A percentile compares a stretch with the other conserved stretches of the same genome.
phyloP scores from a whole-genome alignment of 768 basidiomycete genomes.

The Hygrophoropsis aurantiaca region DNA sequence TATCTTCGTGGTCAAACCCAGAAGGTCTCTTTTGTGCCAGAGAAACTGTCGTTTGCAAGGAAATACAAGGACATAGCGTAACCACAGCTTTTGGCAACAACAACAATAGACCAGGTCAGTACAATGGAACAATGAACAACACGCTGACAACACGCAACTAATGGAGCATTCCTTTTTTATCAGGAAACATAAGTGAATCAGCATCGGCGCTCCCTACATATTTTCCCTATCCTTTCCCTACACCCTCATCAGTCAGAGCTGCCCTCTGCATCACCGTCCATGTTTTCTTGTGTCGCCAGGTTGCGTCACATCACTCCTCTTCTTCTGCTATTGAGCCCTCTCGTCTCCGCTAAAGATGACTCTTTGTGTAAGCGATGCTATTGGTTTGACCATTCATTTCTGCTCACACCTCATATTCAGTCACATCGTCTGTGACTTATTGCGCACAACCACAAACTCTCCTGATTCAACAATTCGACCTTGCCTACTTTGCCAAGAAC shows the following conservation, averaged over 20 bases:
- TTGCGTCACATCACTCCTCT: slow-evolving; percentile 56
- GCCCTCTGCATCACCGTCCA: slow-evolving; percentile 26
- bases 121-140: slow-evolving; percentile 28
- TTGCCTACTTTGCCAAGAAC: slow-evolving; percentile 69
- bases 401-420: slow-evolving; percentile 35
- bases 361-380: slow-evolving; percentile 54
- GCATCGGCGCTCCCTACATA: slow-evolving; percentile 23
- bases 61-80: slow-evolving; percentile 19
- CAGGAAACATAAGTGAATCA: slow-evolving; percentile 3
- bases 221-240: slow-evolving; percentile 12
- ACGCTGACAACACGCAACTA: slow-evolving; percentile 26
- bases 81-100: slow-evolving; percentile 20
- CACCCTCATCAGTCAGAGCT: background rate
- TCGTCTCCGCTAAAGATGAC: slow-evolving; percentile 50
- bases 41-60: slow-evolving; percentile 1
- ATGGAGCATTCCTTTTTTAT: slow-evolving; percentile 22
- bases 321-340: slow-evolving; percentile 37
- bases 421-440: slow-evolving; percentile 87
- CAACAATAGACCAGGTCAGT: slow-evolving; percentile 32
- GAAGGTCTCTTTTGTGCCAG: too few relatives aligned
- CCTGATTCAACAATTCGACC: slow-evolving; percentile 75
- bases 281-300: slow-evolving; percentile 74
- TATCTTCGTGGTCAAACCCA: too few relatives aligned
- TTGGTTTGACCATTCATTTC: slow-evolving; percentile 2
- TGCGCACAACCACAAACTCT: slow-evolving; percentile 79